phyloP scores from a whole-genome alignment of 805 yeast species.

The Nakazawaea ernobii region DNA sequence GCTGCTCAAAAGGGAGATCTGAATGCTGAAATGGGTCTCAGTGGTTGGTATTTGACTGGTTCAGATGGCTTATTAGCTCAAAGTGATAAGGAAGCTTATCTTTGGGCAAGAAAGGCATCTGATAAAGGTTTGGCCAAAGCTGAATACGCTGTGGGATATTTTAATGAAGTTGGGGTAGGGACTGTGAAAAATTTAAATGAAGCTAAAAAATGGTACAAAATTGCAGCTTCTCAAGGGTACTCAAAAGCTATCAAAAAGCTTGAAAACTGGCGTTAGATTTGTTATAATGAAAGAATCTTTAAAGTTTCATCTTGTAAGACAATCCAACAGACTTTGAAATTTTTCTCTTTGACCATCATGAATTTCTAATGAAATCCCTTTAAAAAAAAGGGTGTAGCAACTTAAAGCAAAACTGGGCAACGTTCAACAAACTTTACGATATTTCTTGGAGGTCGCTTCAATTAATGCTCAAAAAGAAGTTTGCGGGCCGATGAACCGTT shows the following conservation, averaged over 20 bases:
- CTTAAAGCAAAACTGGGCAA: too few relatives aligned
- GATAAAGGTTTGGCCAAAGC: conserved; percentile 56
- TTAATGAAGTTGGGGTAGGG: conserved; percentile 62
- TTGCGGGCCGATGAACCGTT: neutral
- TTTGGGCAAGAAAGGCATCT: conserved; percentile 62
- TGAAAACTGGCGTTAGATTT: conserved; percentile 11
- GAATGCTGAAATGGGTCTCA: conserved; percentile 63
- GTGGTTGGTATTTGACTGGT: conserved; percentile 78
- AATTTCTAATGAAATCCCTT: too few relatives aligned
- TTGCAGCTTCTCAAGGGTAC: conserved; percentile 61
- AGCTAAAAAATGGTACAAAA: conserved; percentile 46
- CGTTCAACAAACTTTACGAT: too few relatives aligned
- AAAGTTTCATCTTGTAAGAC: too few relatives aligned
- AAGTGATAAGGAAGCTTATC: conserved; percentile 59
- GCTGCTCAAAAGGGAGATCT: conserved; percentile 63
- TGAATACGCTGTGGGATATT: conserved; percentile 65
- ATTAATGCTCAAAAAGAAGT: too few relatives aligned
- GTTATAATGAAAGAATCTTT: too few relatives aligned
- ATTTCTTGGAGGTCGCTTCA: too few relatives aligned
- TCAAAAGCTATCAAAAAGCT: conserved; percentile 43
- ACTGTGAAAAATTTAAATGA: conserved; percentile 33
- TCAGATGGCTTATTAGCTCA: conserved; percentile 44
- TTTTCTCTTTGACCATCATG: too few relatives aligned
- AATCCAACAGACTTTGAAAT: too few relatives aligned
- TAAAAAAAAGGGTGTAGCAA: too few relatives aligned